A percentile compares a stretch with the other conserved stretches of the same genome.
Conservation (phyloP, 805 yeast genomes). For the Candida sakaeoensis region DNA sequence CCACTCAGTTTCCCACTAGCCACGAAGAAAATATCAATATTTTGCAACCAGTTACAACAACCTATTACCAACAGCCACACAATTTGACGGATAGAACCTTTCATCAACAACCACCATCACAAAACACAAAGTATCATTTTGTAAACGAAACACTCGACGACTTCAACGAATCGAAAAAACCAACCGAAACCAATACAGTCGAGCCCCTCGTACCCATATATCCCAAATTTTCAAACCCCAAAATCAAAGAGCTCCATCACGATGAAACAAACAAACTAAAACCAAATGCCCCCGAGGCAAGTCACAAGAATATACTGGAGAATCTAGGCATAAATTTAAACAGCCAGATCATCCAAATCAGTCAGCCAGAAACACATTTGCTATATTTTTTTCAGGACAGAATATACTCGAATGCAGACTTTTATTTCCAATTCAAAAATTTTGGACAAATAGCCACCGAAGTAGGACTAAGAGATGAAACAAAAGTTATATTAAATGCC, state of each 20-base stretch:
- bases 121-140: not conserved
- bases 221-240: not conserved
- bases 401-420: not conserved
- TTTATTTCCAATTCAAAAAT: slow-evolving; percentile 1
- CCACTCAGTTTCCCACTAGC: not conserved
- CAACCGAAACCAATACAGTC: not conserved
- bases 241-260: not conserved
- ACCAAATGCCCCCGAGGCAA: not conserved
- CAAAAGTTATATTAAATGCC: not conserved
- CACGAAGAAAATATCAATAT: not conserved
- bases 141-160: not conserved
- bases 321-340: not conserved
- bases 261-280: not conserved
- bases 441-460: not conserved
- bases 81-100: not conserved
- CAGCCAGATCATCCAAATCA: not conserved
- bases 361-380: not conserved
- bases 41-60: not conserved
- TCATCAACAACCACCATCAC: not conserved
- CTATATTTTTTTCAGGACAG: not conserved
- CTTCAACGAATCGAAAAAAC: not conserved
- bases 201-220: not conserved
- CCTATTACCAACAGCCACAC: not conserved
- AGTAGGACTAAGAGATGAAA: not conserved
- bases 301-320: not conserved